Base-by-base conservation (phyloP, 148 eudicot genomes). In the Fagopyrum esculentum region DNA sequence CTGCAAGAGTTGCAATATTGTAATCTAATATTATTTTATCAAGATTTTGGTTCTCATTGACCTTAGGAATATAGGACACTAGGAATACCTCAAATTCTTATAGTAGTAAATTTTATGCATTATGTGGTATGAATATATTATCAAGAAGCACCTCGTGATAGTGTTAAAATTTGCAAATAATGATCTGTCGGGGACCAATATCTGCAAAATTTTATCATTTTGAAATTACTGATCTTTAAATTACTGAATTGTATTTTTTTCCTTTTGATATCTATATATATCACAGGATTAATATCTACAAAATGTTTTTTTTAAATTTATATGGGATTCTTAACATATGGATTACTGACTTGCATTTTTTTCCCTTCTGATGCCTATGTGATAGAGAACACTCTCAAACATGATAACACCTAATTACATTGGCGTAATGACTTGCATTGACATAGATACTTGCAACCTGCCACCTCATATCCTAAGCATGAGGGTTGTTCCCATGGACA, bases 381-480 rank as follows among this genome's bases (percentile, higher is more conserved):
- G 66, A 57, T 83, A 95, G 99, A 87, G 94, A 81, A 78, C 89
- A 44, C 80, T 95, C 79, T 89, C 97, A 59, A 83, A 81, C 76
- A 95, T 90, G 89, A 84, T 92, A 77, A 87, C 70, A 60, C 94
- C 97, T 16, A 77, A 86, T 79, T 92, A 84, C 83, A 85, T 95
- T 45, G 99, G 97, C 66, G 94, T 89, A 76, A 74, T 95, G 77
- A 90, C 79, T 17, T 90, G 96, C 81, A 90, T 83, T 68, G 88
- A 90, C 71, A 56, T 92, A 54, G 85, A 90, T 83, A 86, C 79
- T 81, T 97, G 99, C 19, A 83, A 82, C 80, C 82, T 92, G 75
- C 94, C 98, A 78, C 99, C 99, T n/a, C 82, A 88, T 78, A 86
- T 95, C 72, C 89, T 77, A 77, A 83, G 86, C 45, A 92, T 90